Evolutionary conservation across 208 protist species (phyloP), one percentile per base, ranked within the genome.

Genomic region (Vickermania ingenoplastis): DNA sequence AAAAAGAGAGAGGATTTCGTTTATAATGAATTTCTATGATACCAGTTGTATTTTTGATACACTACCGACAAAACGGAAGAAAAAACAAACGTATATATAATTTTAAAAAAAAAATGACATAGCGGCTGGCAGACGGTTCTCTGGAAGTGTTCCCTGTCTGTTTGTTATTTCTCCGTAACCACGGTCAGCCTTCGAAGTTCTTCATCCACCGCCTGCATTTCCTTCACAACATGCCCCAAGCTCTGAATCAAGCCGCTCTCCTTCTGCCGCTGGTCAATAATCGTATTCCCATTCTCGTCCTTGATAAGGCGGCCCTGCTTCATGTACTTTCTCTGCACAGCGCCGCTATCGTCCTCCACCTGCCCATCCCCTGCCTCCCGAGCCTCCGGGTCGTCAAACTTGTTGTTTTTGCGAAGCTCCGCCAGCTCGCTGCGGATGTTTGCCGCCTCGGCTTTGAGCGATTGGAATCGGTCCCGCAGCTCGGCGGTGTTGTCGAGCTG

Each of bases 141-240:
- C n/a, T n/a, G n/a, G n/a, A n/a, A n/a, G n/a, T n/a, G n/a, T n/a
- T n/a, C n/a, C n/a, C n/a, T n/a, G n/a, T n/a, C n/a, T n/a, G n/a
- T n/a, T n/a, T n/a, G n/a, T n/a, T n/a, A n/a, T n/a, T n/a, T n/a
- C n/a, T n/a, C n/a, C n/a, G n/a, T n/a, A n/a, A n/a, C n/a, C n/a
- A n/a, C n/a, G n/a, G n/a, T n/a, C n/a, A n/a, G n/a, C n/a, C n/a
- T 13, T 45, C 67, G 26, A 17, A 87, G 41, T 55, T 89, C 72
- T 21, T 54, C 59, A 66, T 94, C 83, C n/a, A 94, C 63, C 30
- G 59, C 75, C 50, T 73, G 77, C 83, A 94, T 94, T 61, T 90
- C 83, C 0, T 30, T 24, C 50, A 89, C 72, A 31, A 77, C 62
- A 25, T 73, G 66, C 27, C 28, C 59, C 24, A 94, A 78, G 41